Evolutionary conservation across 108 stramenopile species (phyloP).

Genomic region (Nitzschia sp.): DNA sequence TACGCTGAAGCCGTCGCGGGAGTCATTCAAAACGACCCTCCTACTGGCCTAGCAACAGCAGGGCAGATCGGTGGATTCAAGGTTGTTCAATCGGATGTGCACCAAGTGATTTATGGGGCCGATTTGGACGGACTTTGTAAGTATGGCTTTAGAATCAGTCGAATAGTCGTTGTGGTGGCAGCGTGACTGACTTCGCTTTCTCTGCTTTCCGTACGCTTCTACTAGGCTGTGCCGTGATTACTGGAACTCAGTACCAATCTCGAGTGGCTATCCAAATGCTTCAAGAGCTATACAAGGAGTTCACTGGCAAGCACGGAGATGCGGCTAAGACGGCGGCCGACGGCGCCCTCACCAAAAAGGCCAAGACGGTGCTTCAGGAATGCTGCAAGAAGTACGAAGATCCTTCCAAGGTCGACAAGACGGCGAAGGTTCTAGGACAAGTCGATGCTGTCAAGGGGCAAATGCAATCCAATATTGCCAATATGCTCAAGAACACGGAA

Average conservation of each 20-base stretch:
- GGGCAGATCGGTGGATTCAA: slow-evolving; percentile 86
- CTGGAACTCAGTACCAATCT: slow-evolving; percentile 83
- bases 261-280: slow-evolving; percentile 83
- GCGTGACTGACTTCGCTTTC: background rate
- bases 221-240: slow-evolving; percentile 80
- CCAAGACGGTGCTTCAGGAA: slow-evolving; percentile 61
- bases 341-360: slow-evolving; percentile 76
- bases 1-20: slow-evolving; percentile 80
- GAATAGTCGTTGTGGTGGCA: background rate
- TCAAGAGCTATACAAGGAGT: slow-evolving; percentile 71
- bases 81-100: slow-evolving; percentile 84
- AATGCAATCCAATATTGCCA: slow-evolving; percentile 88
- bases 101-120: slow-evolving; percentile 87
- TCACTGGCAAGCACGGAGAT: slow-evolving; percentile 62
- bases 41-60: slow-evolving; percentile 56
- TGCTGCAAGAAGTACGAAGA: slow-evolving; percentile 86
- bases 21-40: slow-evolving; percentile 80
- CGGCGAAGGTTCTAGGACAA: slow-evolving; percentile 69
- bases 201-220: background rate
- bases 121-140: slow-evolving; percentile 87
- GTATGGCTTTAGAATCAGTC: slow-evolving; percentile 33
- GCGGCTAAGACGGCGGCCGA: slow-evolving; percentile 73
- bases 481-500: slow-evolving; percentile 89
- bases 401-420: slow-evolving; percentile 84
- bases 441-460: slow-evolving; percentile 84